phyloP scores from a whole-genome alignment of 1,139 yeast genomes.

The Magnusiomyces paraingens region DNA sequence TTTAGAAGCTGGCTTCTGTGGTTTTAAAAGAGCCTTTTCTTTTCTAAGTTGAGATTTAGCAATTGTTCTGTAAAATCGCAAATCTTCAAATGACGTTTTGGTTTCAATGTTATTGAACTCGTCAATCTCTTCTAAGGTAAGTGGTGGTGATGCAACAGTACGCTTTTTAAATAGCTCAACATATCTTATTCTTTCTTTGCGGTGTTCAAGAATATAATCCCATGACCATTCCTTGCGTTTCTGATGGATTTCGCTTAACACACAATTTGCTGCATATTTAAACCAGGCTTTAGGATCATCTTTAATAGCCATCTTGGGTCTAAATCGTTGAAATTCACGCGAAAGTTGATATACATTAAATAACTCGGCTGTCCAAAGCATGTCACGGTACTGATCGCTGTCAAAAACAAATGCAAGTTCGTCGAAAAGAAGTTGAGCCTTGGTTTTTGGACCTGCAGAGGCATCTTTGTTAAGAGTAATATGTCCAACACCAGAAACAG shows the following conservation, averaged over 20 bases:
- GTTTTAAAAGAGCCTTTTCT: slow-evolving; percentile 37
- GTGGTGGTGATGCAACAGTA: slow-evolving; percentile 15
- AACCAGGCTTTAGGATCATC: slow-evolving; percentile 83
- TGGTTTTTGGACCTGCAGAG: slow-evolving; percentile 54
- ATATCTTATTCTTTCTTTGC: slow-evolving; percentile 67
- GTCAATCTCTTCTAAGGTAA: slow-evolving; percentile 35
- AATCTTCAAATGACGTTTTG: slow-evolving; percentile 64
- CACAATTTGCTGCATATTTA: slow-evolving; percentile 65
- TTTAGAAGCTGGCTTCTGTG: slow-evolving; percentile 7
- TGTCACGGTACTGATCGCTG: slow-evolving; percentile 75
- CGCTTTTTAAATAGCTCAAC: slow-evolving; percentile 59
- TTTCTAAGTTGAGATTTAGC: slow-evolving; percentile 62
- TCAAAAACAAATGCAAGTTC: slow-evolving; percentile 83
- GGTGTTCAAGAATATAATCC: slow-evolving; percentile 66
- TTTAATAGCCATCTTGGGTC: slow-evolving; percentile 55
- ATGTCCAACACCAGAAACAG: slow-evolving; percentile 86
- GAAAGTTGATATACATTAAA: slow-evolving; percentile 76
- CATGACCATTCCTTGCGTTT: slow-evolving; percentile 80
- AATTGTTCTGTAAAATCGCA: slow-evolving; percentile 75
- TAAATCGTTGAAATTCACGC: slow-evolving; percentile 59
- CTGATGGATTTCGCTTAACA: slow-evolving; percentile 74
- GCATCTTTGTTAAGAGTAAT: slow-evolving; percentile 79
- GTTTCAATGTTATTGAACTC: slow-evolving; percentile 51
- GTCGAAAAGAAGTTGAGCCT: slow-evolving; percentile 71
- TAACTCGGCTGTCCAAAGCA: slow-evolving; percentile 74